Base-by-base conservation (phyloP, 78 protist genomes). In the Emiliania huxleyi region DNA sequence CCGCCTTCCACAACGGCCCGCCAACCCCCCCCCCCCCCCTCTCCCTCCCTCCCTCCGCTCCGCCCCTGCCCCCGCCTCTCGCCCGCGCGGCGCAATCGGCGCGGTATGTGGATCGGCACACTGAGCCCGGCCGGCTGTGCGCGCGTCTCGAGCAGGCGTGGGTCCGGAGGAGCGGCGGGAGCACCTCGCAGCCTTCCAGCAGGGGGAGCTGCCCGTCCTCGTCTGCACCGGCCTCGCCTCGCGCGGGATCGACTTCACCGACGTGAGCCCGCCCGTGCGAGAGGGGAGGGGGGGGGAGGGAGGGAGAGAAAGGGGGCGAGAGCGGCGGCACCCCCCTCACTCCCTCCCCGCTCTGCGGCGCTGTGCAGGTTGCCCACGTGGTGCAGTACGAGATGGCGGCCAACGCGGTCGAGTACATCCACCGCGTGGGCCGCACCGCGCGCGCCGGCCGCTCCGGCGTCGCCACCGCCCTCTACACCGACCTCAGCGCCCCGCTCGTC, bases 401-500 rank as follows among this genome's bases (percentile, higher is more conserved):
- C 33, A 46, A 89, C 55, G 93, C 73, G 11, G 89, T 91, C 18
- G 48, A 95, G 87, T 98, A 98, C 94, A 69, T 99, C 25, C 99
- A 99, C 91, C 91, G 99, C 15, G 97, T 97, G 1, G 99, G 99
- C 43, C 84, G 99, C 25, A 99, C 99, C 0, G 99, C 99, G 33
- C 94, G 99, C 21, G 99, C 98, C 6, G 99, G 99, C 25, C 91
- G 94, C 0, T 1, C 29, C 2, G 89, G 89, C 56, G 18, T 2
- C 89, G 49, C 89, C 38, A 77, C 85, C 46, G 23, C 48, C 48
- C 44, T 77, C 85, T 77, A 77, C 49, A 22, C 18, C 33, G 85
- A 77, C 4, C 18, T 22, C 15, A 2, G 85, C 12, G 44, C 46
- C 5, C 29, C 2, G 22, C 46, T 77, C 48, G 85, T 40, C 8